Base-by-base conservation (phyloP, 345 rosid genomes). In the Psidium friedrichsthalianum region DNA sequence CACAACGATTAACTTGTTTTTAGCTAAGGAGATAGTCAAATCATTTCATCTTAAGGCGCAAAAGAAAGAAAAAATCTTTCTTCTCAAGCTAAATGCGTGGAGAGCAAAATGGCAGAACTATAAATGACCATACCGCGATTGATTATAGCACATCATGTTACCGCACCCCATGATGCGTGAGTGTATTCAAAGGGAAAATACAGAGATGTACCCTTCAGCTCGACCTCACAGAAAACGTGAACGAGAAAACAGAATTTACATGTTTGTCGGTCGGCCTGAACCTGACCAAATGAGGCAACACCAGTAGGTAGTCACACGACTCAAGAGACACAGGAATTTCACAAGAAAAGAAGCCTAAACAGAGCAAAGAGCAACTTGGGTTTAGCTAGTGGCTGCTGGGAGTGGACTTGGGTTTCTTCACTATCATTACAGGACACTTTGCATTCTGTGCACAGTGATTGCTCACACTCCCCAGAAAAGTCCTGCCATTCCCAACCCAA, bases 391-490 rank as follows among this genome's bases (percentile, higher is more conserved):
- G 47, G 80, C 47, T 9, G 80, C 4, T 29, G 47, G 80, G 4
- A 36, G 16, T 54, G 82, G 86, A 83, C 85, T 91, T 93, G 58
- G 95, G 94, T 83, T 83, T 93, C 94, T 93, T 94, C 51, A 92
- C 94, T 6, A 94, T 91, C 90, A 93, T 69, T 44, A 94, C 91
- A 3, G 96, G 95, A 54, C 94, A n/a, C 87, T 92, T 93, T 49
- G 90, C 96, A 51, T 91, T 84, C 78, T 92, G 96, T 54, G 92
- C 93, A 82, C 96, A 94, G 59, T 94, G 94, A 42, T 88, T 92
- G 94, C 95, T 94, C 51, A 93, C 96, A 51, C 96, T 94, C 64
- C n/a, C 95, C 83, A 94, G 88, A 16, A 92, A 89, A 10, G 93
- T 88, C 92, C 94, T 93, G 86, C 57, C 64, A 74, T 16, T 24